Conservation (phyloP, 1,284 basidiomycete species). For the Caloboletus firmus region DNA sequence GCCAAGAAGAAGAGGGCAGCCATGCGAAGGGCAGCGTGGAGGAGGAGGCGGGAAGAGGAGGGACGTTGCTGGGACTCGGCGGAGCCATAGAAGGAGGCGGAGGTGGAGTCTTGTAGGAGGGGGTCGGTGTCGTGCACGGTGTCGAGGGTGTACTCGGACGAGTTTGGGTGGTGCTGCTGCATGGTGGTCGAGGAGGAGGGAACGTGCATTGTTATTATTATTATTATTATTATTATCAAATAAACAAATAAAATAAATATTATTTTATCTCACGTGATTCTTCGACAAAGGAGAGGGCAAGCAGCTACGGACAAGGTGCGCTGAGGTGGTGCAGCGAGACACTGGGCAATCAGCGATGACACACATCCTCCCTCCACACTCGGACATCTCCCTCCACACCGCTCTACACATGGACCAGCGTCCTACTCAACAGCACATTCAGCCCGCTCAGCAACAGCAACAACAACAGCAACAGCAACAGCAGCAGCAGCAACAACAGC, state of each 20-base stretch:
- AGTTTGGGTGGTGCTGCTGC: slow-evolving; percentile 38
- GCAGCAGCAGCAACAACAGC: slow-evolving; percentile 37
- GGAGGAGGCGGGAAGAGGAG: slow-evolving; percentile 57
- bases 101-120: slow-evolving; percentile 22
- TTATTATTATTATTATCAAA: neutral
- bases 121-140: slow-evolving; percentile 26
- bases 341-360: slow-evolving; percentile 38
- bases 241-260: slow-evolving; percentile 5
- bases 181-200: slow-evolving; percentile 7
- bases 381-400: slow-evolving; percentile 55
- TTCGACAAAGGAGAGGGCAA: slow-evolving; percentile 28
- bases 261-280: slow-evolving; percentile 19
- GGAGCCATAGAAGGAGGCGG: slow-evolving; percentile 39
- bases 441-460: slow-evolving; percentile 36
- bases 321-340: slow-evolving; percentile 14
- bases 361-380: slow-evolving; percentile 47
- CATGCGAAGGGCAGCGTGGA: slow-evolving; percentile 83
- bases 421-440: slow-evolving; percentile 41
- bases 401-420: slow-evolving; percentile 65
- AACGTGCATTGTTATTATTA: no score
- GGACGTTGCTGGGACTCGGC: slow-evolving; percentile 32
- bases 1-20: slow-evolving; percentile 72
- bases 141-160: slow-evolving; percentile 67
- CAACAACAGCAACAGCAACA: slow-evolving; percentile 47
- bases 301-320: slow-evolving; percentile 9